Evolutionary conservation across 192 early-diverging fungal genomes (phyloP).

Genomic region (Coemansia guatemalensis): DNA sequence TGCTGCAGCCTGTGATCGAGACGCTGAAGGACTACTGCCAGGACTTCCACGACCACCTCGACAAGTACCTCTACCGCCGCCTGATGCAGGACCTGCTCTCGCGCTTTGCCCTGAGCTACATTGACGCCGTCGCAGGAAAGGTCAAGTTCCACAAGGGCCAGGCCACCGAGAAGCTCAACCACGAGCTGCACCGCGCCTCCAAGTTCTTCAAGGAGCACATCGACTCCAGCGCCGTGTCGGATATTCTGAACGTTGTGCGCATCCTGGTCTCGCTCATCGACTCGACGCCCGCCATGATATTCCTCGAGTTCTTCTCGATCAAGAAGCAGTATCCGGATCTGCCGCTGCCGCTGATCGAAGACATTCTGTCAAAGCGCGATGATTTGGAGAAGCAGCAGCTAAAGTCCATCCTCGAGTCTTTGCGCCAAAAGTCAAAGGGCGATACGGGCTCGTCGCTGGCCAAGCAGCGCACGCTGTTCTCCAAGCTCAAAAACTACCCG

Average conservation of each 20-base stretch:
- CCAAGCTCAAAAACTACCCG: constrained; percentile 43
- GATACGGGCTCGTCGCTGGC: constrained; percentile 47
- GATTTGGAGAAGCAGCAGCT: constrained; percentile 84
- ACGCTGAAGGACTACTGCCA: constrained; percentile 94
- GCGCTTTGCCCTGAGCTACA: constrained; percentile 76
- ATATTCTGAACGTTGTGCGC: constrained; percentile 80
- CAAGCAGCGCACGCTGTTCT: constrained; percentile 47
- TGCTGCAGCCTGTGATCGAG: constrained; percentile 84
- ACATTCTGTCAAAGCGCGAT: constrained; percentile 82
- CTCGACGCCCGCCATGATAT: constrained; percentile 78
- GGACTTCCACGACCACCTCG: constrained; percentile 84
- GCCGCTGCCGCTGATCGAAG: constrained; percentile 89
- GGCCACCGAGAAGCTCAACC: constrained; percentile 67
- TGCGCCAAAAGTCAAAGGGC: constrained; percentile 54
- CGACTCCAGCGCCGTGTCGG: constrained; percentile 65
- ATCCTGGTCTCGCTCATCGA: constrained; percentile 79
- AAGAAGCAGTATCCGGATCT: constrained; percentile 91
- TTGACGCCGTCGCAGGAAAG: constrained; percentile 73
- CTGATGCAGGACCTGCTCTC: constrained; percentile 86
- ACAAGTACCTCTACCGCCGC: constrained; percentile 86
- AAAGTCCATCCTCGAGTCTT: constrained; percentile 85
- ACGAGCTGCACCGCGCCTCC: constrained; percentile 70
- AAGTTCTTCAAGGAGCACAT: constrained; percentile 82
- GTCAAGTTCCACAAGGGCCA: constrained; percentile 66
- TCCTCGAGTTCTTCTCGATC: constrained; percentile 88